phyloP scores from a whole-genome alignment of 345 rosid genomes.

The Citrus hindsii region DNA sequence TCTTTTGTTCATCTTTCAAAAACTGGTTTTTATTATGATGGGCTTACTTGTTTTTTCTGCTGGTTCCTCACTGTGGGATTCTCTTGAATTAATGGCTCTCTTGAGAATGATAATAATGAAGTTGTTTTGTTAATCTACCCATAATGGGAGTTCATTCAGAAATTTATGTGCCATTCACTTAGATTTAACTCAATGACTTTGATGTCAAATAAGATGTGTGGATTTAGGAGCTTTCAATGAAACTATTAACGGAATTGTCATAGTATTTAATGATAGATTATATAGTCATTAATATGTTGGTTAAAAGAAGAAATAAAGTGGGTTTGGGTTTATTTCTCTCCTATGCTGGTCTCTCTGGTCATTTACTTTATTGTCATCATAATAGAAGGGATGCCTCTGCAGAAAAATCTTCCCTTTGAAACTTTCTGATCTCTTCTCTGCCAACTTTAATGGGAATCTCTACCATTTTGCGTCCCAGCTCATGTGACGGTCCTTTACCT shows the following conservation, averaged over 20 bases:
- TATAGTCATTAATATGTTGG: background rate
- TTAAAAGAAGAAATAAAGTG: background rate
- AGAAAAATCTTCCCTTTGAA: constrained; percentile 11
- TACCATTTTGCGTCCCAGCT: constrained; percentile 53
- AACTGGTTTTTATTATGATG: background rate
- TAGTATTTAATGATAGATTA: background rate
- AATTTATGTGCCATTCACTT: background rate
- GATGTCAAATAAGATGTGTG: background rate
- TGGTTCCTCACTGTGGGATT: background rate
- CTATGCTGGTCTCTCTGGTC: background rate
- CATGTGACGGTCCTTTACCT: constrained; percentile 32
- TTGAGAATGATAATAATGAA: background rate
- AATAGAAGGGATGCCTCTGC: background rate
- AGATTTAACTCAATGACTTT: background rate
- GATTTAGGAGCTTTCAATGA: background rate
- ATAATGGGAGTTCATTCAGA: background rate
- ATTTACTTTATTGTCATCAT: background rate
- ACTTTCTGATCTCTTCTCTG: constrained; percentile 20
- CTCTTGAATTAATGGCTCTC: background rate
- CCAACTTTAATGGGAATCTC: constrained; percentile 32
- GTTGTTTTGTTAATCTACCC: background rate
- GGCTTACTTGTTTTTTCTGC: background rate
- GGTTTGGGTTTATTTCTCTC: constrained; percentile 15
- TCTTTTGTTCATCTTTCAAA: background rate
- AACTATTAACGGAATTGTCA: background rate